Base-by-base conservation (phyloP, 306 rosid genomes). In the Morella rubra region DNA sequence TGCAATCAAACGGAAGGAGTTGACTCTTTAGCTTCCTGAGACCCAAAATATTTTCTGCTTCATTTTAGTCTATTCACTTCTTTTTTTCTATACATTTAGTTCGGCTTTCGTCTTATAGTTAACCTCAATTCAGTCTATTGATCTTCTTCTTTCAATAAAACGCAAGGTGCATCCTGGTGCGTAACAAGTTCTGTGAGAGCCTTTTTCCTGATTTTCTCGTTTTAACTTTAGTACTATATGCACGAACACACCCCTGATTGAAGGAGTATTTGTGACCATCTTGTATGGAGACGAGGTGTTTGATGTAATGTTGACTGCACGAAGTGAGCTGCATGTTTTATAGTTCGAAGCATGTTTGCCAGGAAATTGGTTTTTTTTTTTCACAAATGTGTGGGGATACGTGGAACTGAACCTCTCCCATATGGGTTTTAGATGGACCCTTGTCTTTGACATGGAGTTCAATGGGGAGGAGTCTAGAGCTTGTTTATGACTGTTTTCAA, bases 161-260 rank as follows among this genome's bases (percentile, higher is more conserved):
- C 77, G 85, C 96, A 94, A 96, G 97, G 98, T 4, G 98, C 97
- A 7, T 87, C 98, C 44, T 92, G 97, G 97, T 90, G 80, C 52
- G 88, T 84, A 44, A 27, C 19, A 50, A 4, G n/a, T 8, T 42
- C 49, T 44, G 42, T 42, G 22, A 7, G 20, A 1, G 16, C 24
- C 0, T 45, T 51, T 1, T 62, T 15, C 4, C 4, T 61, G 20
- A 9, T 52, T 13, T 59, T 5, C 9, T 46, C 19, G 5, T 69
- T 6, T 68, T 24, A 42, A 32, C 27, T 41, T 16, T 49, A 60
- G 40, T 64, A 59, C 27, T 22, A 27, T 59, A 59, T 59, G 65
- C 65, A 59, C 41, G 19, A 13, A 8, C 1, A 24, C 22, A 9
- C 8, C 20, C 62, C 19, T 32, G 8, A 9, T 6, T 4, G 11